Evolutionary conservation across 2,329 filamentous ascomycete genomes (phyloP).

Genomic region (Pseudopyrenochaeta lycopersici): DNA sequence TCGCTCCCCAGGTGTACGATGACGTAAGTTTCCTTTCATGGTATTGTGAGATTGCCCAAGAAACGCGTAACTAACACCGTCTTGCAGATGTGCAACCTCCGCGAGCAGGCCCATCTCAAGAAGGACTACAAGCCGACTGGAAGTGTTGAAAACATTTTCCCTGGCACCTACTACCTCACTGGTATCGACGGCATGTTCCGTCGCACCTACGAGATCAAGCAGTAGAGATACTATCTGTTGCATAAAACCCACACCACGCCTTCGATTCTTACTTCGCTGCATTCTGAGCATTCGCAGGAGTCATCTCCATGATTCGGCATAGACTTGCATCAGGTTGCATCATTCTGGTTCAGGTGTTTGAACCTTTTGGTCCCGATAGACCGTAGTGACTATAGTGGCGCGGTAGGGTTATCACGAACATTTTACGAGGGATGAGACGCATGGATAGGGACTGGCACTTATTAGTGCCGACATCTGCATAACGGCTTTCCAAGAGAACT

Average conservation of each 20-base stretch:
- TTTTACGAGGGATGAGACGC: conserved; percentile 22
- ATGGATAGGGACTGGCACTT: conserved; percentile 16
- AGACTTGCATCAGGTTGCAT: conserved; percentile 33
- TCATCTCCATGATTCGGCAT: conserved; percentile 39
- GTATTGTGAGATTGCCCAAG: conserved; percentile 17
- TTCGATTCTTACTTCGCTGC: conserved; percentile 39
- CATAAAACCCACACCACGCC: conserved; percentile 8
- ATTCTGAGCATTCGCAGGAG: conserved; percentile 49
- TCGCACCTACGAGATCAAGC: conserved; percentile 59
- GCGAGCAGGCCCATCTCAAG: conserved; percentile 61
- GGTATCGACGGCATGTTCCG: conserved; percentile 62
- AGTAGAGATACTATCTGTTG: conserved; percentile 42
- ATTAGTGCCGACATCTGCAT: conserved; percentile 16
- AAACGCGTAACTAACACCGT: conserved; percentile 32
- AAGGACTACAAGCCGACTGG: conserved; percentile 59
- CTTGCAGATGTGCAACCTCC: conserved; percentile 60
- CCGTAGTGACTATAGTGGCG: neutral
- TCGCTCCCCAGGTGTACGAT: conserved; percentile 60
- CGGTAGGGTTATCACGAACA: conserved; percentile 15
- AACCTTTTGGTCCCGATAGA: conserved; percentile 2
- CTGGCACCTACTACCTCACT: conserved; percentile 62
- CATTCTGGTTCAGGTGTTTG: conserved; percentile 28
- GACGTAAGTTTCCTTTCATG: conserved; percentile 43
- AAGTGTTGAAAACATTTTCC: conserved; percentile 53
- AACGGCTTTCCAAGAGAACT: conserved; percentile 9